These are phyloP conservation scores for Elongisporangium undulatum DNA, from an alignment of 352 stramenopile genomes.

Conservation along the genomic window DNA sequence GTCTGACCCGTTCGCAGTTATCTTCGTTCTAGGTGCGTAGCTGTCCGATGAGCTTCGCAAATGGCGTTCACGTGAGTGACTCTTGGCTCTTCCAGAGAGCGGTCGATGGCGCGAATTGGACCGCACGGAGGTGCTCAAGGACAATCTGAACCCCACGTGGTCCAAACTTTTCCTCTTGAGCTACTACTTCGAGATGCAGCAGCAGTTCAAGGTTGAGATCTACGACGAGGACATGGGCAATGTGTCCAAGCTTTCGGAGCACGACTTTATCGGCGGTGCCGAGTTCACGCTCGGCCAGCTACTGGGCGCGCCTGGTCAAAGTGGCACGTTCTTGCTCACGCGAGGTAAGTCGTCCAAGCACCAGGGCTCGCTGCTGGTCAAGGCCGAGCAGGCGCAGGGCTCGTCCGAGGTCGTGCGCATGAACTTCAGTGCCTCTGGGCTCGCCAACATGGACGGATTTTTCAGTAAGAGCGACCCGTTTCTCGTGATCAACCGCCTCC, in stretches of 20 bases:
- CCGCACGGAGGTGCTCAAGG: constrained; percentile 74
- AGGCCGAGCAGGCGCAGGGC: constrained; percentile 49
- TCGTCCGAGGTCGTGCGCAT: constrained; percentile 42
- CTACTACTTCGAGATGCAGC: constrained; percentile 83
- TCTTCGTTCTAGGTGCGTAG: constrained; percentile 38
- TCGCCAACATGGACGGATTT: constrained; percentile 66
- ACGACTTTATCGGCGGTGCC: constrained; percentile 71
- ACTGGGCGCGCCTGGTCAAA: constrained; percentile 69
- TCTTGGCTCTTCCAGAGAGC: constrained; percentile 20
- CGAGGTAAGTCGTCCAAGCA: constrained; percentile 35
- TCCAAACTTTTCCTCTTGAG: constrained; percentile 75
- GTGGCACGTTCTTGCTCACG: constrained; percentile 49
- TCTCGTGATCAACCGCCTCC: constrained; percentile 46
- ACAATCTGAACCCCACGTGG: constrained; percentile 77
- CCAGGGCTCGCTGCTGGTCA: constrained; percentile 48
- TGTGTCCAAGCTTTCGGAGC: constrained; percentile 47
- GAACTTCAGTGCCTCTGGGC: constrained; percentile 32
- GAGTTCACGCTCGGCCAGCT: constrained; percentile 79
- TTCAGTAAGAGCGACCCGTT: constrained; percentile 67
- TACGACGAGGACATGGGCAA: constrained; percentile 81
- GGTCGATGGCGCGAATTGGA: constrained; percentile 63
- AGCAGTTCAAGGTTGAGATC: constrained; percentile 81
- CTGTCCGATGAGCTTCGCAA: constrained; percentile 1
- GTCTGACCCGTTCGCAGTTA: constrained; percentile 82
- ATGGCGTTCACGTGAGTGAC: neutral